A percentile compares a stretch with the other conserved stretches of the same genome.
phyloP scores from a whole-genome alignment of 306 rosid genomes.

The Cicer judaicum region DNA sequence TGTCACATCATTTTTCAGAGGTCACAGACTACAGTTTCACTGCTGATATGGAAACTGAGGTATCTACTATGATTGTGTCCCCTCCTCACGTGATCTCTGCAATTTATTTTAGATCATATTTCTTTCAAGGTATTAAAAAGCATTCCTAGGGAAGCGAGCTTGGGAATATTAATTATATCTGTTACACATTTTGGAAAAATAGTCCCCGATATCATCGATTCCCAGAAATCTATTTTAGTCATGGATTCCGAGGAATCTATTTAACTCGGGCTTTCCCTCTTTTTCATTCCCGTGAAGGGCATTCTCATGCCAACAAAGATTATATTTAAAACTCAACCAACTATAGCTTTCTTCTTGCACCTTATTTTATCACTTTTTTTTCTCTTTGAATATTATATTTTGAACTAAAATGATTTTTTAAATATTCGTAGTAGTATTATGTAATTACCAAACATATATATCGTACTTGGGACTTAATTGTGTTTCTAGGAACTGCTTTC shows the following conservation, averaged over 20 bases:
- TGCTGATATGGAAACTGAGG: slow-evolving; percentile 99
- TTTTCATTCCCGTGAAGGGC: background rate
- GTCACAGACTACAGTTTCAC: slow-evolving; percentile 94
- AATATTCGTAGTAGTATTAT: slow-evolving; percentile 1
- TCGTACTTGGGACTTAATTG: background rate
- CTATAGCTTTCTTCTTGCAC: background rate
- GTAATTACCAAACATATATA: background rate
- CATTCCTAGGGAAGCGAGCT: background rate
- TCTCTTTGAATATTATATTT: background rate
- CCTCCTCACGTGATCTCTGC: background rate
- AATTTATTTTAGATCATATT: slow-evolving; percentile 1
- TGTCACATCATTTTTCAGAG: slow-evolving; percentile 87
- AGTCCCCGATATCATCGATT: background rate
- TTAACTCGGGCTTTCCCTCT: background rate
- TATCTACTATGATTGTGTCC: slow-evolving; percentile 42
- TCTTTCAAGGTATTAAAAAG: slow-evolving; percentile 2
- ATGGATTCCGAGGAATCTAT: background rate
- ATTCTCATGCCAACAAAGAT: background rate
- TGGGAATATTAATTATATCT: background rate
- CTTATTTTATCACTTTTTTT: background rate
- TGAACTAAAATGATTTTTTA: background rate
- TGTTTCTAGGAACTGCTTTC: background rate
- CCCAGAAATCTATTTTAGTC: background rate
- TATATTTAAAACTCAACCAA: slow-evolving; percentile 14
- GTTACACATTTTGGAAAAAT: background rate